Conservation (phyloP, 2,329 filamentous ascomycete species). For the Fusarium sp. region DNA sequence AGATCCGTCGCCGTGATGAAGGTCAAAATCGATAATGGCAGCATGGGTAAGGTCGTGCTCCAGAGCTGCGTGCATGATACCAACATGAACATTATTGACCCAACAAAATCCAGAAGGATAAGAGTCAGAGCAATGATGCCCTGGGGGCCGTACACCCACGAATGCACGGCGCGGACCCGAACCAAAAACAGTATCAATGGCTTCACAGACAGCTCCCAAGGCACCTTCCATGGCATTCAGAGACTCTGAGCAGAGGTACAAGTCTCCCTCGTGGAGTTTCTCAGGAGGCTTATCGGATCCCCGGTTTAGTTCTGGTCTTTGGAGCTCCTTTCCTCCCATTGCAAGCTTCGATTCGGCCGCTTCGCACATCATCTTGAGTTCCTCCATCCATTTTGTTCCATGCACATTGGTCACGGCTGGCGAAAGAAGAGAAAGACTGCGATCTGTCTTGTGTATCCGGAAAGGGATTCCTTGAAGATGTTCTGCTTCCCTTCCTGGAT, state of each 20-base stretch:
- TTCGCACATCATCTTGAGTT: slow-evolving; percentile 86
- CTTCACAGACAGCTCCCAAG: slow-evolving; percentile 92
- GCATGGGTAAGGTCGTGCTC: slow-evolving; percentile 90
- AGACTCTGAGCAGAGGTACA: slow-evolving; percentile 91
- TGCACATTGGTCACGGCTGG: slow-evolving; percentile 90
- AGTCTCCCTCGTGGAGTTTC: slow-evolving; percentile 85
- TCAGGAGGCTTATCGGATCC: slow-evolving; percentile 59
- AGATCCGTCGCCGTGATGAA: slow-evolving; percentile 95
- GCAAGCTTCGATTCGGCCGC: slow-evolving; percentile 82
- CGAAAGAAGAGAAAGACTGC: slow-evolving; percentile 77
- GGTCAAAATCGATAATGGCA: slow-evolving; percentile 90
- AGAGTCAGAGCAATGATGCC: slow-evolving; percentile 92
- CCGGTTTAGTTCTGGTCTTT: slow-evolving; percentile 72
- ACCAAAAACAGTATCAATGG: slow-evolving; percentile 84
- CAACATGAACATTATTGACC: slow-evolving; percentile 98
- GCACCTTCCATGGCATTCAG: slow-evolving; percentile 89
- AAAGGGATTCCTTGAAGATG: slow-evolving; percentile 76
- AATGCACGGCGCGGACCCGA: slow-evolving; percentile 80
- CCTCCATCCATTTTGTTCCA: slow-evolving; percentile 91
- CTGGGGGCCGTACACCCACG: slow-evolving; percentile 90
- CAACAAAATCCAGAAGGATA: slow-evolving; percentile 97
- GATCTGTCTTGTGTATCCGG: slow-evolving; percentile 82
- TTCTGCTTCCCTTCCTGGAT: slow-evolving; percentile 68
- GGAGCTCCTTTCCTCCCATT: slow-evolving; percentile 79
- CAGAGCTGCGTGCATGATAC: slow-evolving; percentile 89